Conservation (phyloP, 2,329 filamentous ascomycete species). For the Aspergillus jensenii region DNA sequence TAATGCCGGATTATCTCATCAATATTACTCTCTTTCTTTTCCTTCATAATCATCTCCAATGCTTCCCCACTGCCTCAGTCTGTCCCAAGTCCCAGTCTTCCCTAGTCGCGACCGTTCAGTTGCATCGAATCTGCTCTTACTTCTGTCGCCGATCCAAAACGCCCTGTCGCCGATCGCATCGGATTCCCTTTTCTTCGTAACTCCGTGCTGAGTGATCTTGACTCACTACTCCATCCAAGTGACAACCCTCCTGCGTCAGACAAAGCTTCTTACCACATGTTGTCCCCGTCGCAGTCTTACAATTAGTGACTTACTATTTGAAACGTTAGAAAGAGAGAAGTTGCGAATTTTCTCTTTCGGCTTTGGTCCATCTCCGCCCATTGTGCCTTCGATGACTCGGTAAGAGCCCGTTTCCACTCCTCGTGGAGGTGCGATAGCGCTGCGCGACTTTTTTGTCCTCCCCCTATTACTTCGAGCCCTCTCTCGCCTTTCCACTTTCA, state of each 20-base stretch:
- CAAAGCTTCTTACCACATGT: background rate
- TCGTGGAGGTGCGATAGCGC: constrained; percentile 24
- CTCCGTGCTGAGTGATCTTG: background rate
- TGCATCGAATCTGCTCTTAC: background rate
- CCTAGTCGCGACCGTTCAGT: background rate
- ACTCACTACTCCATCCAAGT: constrained; percentile 3
- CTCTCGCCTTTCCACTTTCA: constrained; percentile 4
- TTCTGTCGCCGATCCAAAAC: background rate
- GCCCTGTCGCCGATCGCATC: background rate
- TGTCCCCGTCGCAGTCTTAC: background rate
- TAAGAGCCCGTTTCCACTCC: constrained; percentile 19
- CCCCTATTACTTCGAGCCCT: constrained; percentile 11
- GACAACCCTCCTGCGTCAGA: background rate
- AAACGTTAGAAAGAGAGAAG: background rate
- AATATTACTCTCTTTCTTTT: background rate
- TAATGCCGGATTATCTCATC: background rate
- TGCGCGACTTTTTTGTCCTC: constrained; percentile 18
- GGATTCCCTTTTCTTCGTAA: background rate
- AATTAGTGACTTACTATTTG: background rate
- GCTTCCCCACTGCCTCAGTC: background rate
- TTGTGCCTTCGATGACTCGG: constrained; percentile 21
- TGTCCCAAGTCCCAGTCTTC: background rate
- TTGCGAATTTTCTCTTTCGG: constrained; percentile 1
- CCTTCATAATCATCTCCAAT: background rate
- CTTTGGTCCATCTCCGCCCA: background rate